Percentiles rank a stretch among this genome's conserved stretches.
Evolutionary conservation across 139 green algal species (phyloP).

Genomic region (Tetradesmus lagerheimii): DNA sequence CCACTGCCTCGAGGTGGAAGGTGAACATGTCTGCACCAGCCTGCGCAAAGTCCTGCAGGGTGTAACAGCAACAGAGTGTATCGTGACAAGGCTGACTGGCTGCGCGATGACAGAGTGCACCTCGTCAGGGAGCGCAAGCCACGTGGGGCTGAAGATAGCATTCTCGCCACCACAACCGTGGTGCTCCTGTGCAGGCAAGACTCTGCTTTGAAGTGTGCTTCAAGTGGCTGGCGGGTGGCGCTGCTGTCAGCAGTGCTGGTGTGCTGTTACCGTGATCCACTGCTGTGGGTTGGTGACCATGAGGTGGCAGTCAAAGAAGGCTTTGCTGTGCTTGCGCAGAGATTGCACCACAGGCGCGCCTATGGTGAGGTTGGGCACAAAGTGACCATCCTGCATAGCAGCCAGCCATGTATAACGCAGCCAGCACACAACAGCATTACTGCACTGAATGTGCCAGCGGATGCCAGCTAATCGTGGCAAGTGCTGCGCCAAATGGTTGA

Average conservation of each 20-base stretch:
- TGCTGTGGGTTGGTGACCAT: slow-evolving; percentile 74
- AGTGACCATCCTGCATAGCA: slow-evolving; percentile 85
- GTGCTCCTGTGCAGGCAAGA: no score
- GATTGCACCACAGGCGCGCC: slow-evolving; percentile 87
- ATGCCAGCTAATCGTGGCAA: background rate
- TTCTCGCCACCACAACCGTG: no score
- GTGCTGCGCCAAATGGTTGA: no score
- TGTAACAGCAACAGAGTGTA: background rate
- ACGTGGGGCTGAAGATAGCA: no score
- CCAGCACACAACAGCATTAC: background rate
- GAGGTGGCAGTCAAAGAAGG: slow-evolving; percentile 94
- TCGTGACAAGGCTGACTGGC: no score
- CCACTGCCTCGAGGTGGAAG: slow-evolving; percentile 89
- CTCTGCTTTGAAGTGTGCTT: no score
- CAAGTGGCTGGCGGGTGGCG: background rate
- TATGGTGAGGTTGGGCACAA: slow-evolving; percentile 96
- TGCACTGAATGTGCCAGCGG: background rate
- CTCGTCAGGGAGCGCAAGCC: no score
- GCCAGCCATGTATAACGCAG: background rate
- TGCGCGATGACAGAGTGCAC: no score
- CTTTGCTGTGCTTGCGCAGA: slow-evolving; percentile 81
- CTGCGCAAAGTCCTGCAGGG: slow-evolving; percentile 70
- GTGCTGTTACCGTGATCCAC: slow-evolving; percentile 72
- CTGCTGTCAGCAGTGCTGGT: background rate
- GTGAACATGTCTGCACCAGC: slow-evolving; percentile 92